Evolutionary conservation across 148 eudicot species (phyloP).

Genomic region (Diospyros kaki): DNA sequence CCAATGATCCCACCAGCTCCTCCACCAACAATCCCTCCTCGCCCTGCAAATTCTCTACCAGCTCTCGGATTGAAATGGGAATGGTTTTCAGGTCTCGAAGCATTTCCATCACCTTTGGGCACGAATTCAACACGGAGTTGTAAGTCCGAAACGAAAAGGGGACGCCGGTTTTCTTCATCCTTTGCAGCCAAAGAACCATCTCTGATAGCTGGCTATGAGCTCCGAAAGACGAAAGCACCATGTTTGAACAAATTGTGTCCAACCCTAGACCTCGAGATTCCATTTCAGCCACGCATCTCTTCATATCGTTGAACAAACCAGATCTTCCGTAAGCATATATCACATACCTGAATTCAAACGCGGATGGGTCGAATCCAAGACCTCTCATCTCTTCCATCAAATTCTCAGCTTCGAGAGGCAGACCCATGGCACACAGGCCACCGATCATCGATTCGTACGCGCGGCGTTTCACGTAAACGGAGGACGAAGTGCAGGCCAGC

Average conservation of each 20-base stretch:
- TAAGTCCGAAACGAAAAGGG: conserved; percentile 59
- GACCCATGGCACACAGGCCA: conserved; percentile 58
- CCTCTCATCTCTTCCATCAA: conserved; percentile 47
- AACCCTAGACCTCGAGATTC: conserved; percentile 44
- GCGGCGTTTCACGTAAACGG: conserved; percentile 34
- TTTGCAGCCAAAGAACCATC: conserved; percentile 63
- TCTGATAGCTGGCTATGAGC: conserved; percentile 40
- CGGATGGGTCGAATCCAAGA: conserved; percentile 47
- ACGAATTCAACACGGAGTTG: conserved; percentile 69
- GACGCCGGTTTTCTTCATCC: conserved; percentile 33
- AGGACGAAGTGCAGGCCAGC: conserved; percentile 37
- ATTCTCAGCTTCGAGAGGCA: conserved; percentile 56
- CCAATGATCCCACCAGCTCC: conserved; percentile 41
- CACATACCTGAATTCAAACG: conserved; percentile 55
- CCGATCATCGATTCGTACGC: conserved; percentile 47
- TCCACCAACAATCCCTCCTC: conserved; percentile 52
- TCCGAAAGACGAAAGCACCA: conserved; percentile 80
- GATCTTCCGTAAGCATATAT: conserved; percentile 68
- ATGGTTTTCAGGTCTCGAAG: conserved; percentile 39
- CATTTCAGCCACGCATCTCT: conserved; percentile 46
- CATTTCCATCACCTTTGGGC: conserved; percentile 45
- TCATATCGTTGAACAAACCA: conserved; percentile 67
- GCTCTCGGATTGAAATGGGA: conserved; percentile 47
- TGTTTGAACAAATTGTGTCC: conserved; percentile 70
- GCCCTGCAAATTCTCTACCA: conserved; percentile 30